These are phyloP conservation scores for Wickerhamomyces tratensis DNA, from an alignment of 805 yeast species.

Conservation along the genomic window DNA sequence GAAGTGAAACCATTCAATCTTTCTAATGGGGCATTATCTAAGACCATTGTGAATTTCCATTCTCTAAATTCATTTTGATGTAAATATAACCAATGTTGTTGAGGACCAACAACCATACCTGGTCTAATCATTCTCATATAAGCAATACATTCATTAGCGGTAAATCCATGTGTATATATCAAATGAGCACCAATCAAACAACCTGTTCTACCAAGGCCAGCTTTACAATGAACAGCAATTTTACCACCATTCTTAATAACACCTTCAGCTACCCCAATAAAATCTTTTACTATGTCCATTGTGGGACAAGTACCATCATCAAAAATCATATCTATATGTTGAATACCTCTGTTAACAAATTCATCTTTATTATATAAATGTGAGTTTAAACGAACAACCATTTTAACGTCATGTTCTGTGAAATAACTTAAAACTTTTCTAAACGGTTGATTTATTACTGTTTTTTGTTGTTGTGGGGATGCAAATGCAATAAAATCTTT, in stretches of 20 bases:
- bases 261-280: conserved; percentile 92
- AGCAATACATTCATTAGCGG: conserved; percentile 94
- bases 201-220: conserved; percentile 97
- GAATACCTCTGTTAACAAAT: conserved; percentile 74
- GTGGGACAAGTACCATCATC: conserved; percentile 99
- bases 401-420: conserved; percentile 59
- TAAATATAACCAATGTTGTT: conserved; percentile 95
- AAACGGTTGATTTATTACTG: conserved; percentile 59
- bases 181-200: conserved; percentile 96
- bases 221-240: conserved; percentile 98
- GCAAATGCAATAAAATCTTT: conserved; percentile 97
- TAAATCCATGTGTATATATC: conserved; percentile 92
- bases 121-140: conserved; percentile 95
- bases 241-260: conserved; percentile 80
- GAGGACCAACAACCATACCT: conserved; percentile 99
- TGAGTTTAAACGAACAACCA: conserved; percentile 88
- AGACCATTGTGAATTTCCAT: conserved; percentile 87
- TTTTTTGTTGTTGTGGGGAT: conserved; percentile 72
- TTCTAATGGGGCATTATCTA: conserved; percentile 58
- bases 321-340: conserved; percentile 91
- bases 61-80: conserved; percentile 95
- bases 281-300: conserved; percentile 83
- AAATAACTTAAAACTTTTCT: conserved; percentile 76
- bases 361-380: conserved; percentile 81
- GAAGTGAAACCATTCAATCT: conserved; percentile 61